Conservation (phyloP, 345 rosid species). For the Eucalyptus camaldulensis region DNA sequence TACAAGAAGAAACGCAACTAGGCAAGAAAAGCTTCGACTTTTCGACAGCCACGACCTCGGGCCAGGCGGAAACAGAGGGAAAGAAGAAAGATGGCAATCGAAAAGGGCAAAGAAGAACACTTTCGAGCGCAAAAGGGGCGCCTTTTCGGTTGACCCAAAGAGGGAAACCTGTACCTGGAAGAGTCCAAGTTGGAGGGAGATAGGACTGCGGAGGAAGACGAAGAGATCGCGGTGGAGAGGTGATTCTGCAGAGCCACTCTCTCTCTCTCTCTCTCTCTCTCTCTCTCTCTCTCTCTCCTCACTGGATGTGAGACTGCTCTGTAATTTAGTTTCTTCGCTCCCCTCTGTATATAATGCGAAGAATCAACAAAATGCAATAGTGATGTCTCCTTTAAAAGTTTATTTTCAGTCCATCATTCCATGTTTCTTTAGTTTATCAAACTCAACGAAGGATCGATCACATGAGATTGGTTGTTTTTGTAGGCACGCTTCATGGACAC, state of each 20-base stretch:
- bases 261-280: not conserved
- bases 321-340: not conserved
- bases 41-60: not conserved
- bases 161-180: slow-evolving; percentile 7
- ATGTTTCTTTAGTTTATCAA: not conserved
- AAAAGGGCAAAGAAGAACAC: not conserved
- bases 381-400: not conserved
- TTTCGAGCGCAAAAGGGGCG: not conserved
- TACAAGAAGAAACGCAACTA: not conserved
- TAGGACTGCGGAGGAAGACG: not conserved
- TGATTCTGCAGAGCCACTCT: slow-evolving; percentile 17
- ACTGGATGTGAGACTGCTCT: not conserved
- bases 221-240: slow-evolving; percentile 28
- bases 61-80: not conserved
- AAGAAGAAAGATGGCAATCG: not conserved
- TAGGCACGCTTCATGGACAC: not conserved
- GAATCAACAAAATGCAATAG: not conserved
- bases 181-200: slow-evolving; percentile 1
- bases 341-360: not conserved
- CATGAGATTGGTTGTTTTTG: not conserved
- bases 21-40: not conserved
- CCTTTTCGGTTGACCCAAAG: not conserved
- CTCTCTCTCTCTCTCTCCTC: not conserved
- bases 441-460: not conserved
- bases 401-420: not conserved